Percentiles rank a stretch among this genome's conserved stretches.
phyloP scores from a whole-genome alignment of 78 protist species.

The Dictyostelium discoideum region dicty_2.7 NC_007090.3:4912501-4913000 shows the following conservation, averaged over 20 bases:
- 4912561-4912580: neutral
- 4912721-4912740: neutral
- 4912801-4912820: neutral
- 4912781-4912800: neutral
- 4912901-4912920: too few species aligned
- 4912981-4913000: too few species aligned
- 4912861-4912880: neutral
- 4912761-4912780: neutral
- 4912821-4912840: too few species aligned
- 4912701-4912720: neutral
- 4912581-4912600: too few species aligned
- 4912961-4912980: too few species aligned
- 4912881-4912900: too few species aligned
- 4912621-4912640: neutral
- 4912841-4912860: too few species aligned
- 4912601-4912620: too few species aligned
- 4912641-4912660: neutral
- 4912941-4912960: too few species aligned
- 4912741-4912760: too few species aligned
- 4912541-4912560: neutral
- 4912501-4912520: neutral
- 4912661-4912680: neutral
- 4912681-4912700: neutral
- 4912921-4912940: too few species aligned
- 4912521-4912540: neutral